phyloP scores from a whole-genome alignment of 2,329 filamentous ascomycete species.

The Verticillium dahliae region DNA sequence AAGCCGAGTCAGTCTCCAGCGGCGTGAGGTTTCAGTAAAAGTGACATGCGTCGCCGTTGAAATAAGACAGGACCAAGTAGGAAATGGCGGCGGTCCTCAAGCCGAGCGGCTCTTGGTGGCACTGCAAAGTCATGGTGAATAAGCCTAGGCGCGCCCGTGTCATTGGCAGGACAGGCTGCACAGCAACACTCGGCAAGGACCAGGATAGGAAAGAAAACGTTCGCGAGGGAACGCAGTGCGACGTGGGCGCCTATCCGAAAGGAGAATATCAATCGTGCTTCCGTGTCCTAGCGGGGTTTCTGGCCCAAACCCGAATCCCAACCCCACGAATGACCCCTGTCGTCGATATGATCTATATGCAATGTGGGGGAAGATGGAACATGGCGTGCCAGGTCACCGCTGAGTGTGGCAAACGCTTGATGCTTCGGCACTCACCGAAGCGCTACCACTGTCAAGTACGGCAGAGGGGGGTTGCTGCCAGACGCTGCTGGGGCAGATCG shows the following conservation, averaged over 20 bases:
- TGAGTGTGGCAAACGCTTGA: not conserved
- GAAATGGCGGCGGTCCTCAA: not conserved
- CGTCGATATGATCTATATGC: not conserved
- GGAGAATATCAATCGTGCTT: not conserved
- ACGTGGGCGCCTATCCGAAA: not conserved
- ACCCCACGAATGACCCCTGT: not conserved
- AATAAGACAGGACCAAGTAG: not conserved
- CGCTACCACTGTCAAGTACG: not conserved
- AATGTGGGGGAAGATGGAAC: not conserved
- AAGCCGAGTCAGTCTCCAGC: not conserved
- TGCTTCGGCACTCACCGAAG: not conserved
- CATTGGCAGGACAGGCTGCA: not conserved
- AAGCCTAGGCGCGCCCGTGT: not conserved
- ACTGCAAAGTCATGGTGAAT: not conserved
- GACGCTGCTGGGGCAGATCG: not conserved
- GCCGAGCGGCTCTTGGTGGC: not conserved
- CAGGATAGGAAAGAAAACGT: conserved; percentile 5
- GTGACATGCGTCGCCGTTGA: not conserved
- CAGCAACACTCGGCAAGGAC: not conserved
- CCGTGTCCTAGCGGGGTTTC: not conserved
- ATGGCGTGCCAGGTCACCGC: not conserved
- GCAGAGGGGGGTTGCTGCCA: not conserved
- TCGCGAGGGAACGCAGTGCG: not conserved
- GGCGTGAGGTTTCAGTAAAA: not conserved
- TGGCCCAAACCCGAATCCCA: not conserved